phyloP scores from a whole-genome alignment of 2,329 filamentous ascomycete genomes.

The Rhexocercosporidium sp. region DNA sequence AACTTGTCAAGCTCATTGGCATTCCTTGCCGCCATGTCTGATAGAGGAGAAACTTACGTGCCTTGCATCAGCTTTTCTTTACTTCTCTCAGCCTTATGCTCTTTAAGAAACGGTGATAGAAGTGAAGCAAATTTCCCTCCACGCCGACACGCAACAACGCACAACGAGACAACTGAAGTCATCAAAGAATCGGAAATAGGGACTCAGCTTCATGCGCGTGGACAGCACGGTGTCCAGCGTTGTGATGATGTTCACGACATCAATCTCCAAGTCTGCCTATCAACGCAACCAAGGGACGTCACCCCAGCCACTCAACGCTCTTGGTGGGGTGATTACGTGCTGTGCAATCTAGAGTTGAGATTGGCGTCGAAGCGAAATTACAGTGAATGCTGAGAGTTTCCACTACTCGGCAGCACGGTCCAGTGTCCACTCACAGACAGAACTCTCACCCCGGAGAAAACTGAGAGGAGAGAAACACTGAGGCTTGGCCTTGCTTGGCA shows the following conservation, averaged over 20 bases:
- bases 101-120: slow-evolving; percentile 3
- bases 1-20: not conserved
- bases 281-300: not conserved
- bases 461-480: not conserved
- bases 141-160: not conserved
- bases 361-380: slow-evolving; percentile 33
- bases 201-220: slow-evolving; percentile 17
- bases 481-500: not conserved
- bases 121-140: slow-evolving; percentile 9
- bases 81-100: not conserved
- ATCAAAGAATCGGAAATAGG: not conserved
- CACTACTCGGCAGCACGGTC: slow-evolving; percentile 17
- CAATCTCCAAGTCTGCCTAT: slow-evolving; percentile 2
- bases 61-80: not conserved
- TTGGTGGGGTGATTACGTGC: slow-evolving; percentile 27
- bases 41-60: slow-evolving; percentile 1
- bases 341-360: slow-evolving; percentile 25
- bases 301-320: slow-evolving; percentile 8
- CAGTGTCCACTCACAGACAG: not conserved
- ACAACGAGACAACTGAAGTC: not conserved
- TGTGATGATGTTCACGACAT: not conserved
- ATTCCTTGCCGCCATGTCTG: slow-evolving; percentile 8
- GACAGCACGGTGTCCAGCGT: slow-evolving; percentile 5
- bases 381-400: slow-evolving; percentile 17
- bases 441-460: not conserved